Conservation (phyloP, 2,329 filamentous ascomycete genomes). For the Coniochaeta pulveracea region DNA sequence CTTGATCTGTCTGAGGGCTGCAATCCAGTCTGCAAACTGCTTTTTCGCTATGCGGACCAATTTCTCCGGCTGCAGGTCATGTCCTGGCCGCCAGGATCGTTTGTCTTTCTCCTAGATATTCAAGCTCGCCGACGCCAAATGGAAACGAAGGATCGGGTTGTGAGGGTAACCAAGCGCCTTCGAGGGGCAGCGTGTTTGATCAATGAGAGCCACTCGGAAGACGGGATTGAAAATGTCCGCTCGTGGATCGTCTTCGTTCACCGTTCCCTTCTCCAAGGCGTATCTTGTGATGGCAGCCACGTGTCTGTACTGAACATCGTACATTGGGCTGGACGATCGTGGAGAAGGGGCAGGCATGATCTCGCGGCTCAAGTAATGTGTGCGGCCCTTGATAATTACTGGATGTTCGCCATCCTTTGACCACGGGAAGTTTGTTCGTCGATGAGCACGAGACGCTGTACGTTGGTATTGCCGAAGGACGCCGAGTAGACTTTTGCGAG, state of each 20-base stretch:
- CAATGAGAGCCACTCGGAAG: slow-evolving; percentile 23
- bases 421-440: too few relatives aligned
- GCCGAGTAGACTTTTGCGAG: too few relatives aligned
- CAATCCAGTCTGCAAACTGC: slow-evolving; percentile 35
- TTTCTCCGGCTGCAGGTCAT: slow-evolving; percentile 3
- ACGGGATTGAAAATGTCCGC: slow-evolving; percentile 38
- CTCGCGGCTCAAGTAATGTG: too few relatives aligned
- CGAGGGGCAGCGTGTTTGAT: slow-evolving; percentile 28
- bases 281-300: too few relatives aligned
- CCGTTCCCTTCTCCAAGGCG: slow-evolving; percentile 5
- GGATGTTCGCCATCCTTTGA: too few relatives aligned
- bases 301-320: too few relatives aligned
- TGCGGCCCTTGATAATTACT: too few relatives aligned
- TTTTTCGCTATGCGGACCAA: slow-evolving; percentile 23
- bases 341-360: too few relatives aligned
- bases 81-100: background rate
- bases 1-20: slow-evolving; percentile 22
- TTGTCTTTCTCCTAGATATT: slow-evolving; percentile 17
- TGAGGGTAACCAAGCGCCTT: slow-evolving; percentile 24
- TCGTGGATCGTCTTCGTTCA: slow-evolving; percentile 12
- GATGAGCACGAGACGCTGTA: too few relatives aligned
- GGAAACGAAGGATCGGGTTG: slow-evolving; percentile 43
- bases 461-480: too few relatives aligned
- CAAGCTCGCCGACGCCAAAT: slow-evolving; percentile 37
- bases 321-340: too few relatives aligned